Evolutionary conservation across 345 rosid species (phyloP).

Genomic region (Eutrema heterophyllum): DNA sequence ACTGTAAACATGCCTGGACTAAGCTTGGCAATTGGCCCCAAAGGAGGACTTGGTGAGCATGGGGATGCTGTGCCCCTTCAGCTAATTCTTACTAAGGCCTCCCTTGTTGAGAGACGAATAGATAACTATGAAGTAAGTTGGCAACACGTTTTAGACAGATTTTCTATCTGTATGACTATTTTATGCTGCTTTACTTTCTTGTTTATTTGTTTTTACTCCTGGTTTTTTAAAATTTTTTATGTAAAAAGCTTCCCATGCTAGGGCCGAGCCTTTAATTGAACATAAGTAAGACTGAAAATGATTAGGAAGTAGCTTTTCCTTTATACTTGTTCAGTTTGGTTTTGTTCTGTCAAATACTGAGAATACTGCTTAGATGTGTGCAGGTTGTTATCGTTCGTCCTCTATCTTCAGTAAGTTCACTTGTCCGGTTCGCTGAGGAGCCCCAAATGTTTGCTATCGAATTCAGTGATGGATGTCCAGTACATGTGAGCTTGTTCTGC

Average conservation of each 20-base stretch:
- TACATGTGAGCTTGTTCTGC: constrained; percentile 61
- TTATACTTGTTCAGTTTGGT: constrained; percentile 10
- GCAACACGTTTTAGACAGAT: constrained; percentile 20
- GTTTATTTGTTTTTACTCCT: not conserved
- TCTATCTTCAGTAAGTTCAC: constrained; percentile 76
- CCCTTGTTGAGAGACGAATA: constrained; percentile 94
- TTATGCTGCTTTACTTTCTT: not conserved
- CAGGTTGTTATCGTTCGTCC: constrained; percentile 99
- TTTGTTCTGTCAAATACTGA: constrained; percentile 49
- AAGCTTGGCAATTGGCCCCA: constrained; percentile 82
- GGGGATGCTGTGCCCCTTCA: constrained; percentile 92
- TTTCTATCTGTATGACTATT: not conserved
- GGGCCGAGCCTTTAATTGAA: constrained; percentile 4
- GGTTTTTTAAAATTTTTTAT: not conserved
- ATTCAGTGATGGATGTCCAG: constrained; percentile 93
- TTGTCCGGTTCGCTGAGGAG: constrained; percentile 98
- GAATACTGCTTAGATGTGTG: constrained; percentile 81
- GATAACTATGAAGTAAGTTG: constrained; percentile 99
- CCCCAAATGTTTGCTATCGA: constrained; percentile 99
- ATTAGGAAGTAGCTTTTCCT: constrained; percentile 3
- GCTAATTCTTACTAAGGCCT: constrained; percentile 79
- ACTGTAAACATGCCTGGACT: constrained; percentile 77
- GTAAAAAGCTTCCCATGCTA: not conserved
- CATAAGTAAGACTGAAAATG: not conserved
- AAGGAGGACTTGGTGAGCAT: constrained; percentile 96